Evolutionary conservation across 1,284 basidiomycete genomes (phyloP), one percentile per base, ranked within the genome.

Genomic region (Filobasidium uniguttulatum): DNA sequence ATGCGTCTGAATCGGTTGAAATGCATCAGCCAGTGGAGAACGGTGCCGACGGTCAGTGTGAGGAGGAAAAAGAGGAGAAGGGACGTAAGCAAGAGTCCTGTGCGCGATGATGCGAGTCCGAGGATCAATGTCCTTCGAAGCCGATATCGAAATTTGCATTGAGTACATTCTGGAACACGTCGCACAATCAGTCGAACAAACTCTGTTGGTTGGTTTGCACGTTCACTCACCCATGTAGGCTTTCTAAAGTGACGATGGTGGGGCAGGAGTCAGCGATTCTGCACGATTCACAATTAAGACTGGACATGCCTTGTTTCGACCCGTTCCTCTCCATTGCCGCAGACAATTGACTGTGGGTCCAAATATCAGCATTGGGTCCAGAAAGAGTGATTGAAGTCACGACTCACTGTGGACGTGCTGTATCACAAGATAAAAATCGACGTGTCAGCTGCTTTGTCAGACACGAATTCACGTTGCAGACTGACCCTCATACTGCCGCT

Each of bases 241-340:
- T 59, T 64, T 66, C 62, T 65, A 52, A 6, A 3, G 25, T 20
- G 17, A 28, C 19, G 14, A 3, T 6, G 9, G 9, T 17, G n/a
- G 5, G 17, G 19, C 22, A n/a, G 33, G 3, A 2, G 17, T 15
- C 7, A 33, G 29, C 28, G 33, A 40, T 31, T 23, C 31, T 14
- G 29, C 5, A 17, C 46, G 36, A 46, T 31, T 8, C 38, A 36
- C 43, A 48, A 34, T 26, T 41, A 40, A 15, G 17, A 30, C 20
- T 9, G 10, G 12, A n/a, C 40, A 12, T 5, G 64, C 65, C 8
- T 60, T 58, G 34, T 68, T 67, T 22, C 61, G 53, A 1, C 67
- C 67, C 0, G 61, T 60, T 0, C 65, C 66, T 45, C 67, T 56
- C 67, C 67, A 69, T 28, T 63, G 59, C 43, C 66, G 66, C 41